These are phyloP conservation scores for Sarocladium brachiariae DNA, from an alignment of 2,329 filamentous ascomycete species.

Conservation along the genomic window DNA sequence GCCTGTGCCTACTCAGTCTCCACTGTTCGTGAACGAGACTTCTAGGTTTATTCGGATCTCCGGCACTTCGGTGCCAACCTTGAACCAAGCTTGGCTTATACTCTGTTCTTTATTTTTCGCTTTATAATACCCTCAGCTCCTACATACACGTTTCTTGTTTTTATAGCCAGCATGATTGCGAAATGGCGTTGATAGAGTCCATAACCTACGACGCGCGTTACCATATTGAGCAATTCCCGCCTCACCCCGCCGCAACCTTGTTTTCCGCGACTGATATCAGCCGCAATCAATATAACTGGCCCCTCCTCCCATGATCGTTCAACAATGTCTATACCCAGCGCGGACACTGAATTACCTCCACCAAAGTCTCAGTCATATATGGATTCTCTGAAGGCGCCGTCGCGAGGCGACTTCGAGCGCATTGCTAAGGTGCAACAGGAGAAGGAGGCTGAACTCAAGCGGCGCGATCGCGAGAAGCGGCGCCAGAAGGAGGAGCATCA, in stretches of 20 bases:
- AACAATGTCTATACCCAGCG: slow-evolving; percentile 1
- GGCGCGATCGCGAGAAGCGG: slow-evolving; percentile 30
- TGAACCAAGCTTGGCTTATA: background rate
- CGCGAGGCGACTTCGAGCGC: slow-evolving; percentile 37
- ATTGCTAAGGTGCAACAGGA: slow-evolving; percentile 43
- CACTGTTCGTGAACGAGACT: no score
- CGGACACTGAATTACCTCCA: slow-evolving; percentile 1
- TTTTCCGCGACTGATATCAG: background rate
- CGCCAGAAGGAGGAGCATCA: slow-evolving; percentile 26
- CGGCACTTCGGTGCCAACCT: background rate
- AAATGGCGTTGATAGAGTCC: background rate
- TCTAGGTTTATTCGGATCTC: no score
- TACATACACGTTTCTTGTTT: no score
- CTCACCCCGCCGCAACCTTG: slow-evolving; percentile 2
- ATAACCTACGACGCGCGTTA: background rate
- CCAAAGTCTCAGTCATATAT: slow-evolving; percentile 37
- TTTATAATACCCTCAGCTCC: no score
- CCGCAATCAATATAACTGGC: background rate
- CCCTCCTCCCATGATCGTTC: background rate
- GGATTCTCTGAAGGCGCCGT: slow-evolving; percentile 42
- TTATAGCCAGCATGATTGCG: no score
- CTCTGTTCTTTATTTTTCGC: no score
- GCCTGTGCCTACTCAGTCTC: background rate
- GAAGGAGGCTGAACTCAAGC: slow-evolving; percentile 37
- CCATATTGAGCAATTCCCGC: background rate